These are phyloP conservation scores for Scleromitrula shiraiana DNA, from an alignment of 2,329 filamentous ascomycete genomes.

Conservation along the genomic window DNA sequence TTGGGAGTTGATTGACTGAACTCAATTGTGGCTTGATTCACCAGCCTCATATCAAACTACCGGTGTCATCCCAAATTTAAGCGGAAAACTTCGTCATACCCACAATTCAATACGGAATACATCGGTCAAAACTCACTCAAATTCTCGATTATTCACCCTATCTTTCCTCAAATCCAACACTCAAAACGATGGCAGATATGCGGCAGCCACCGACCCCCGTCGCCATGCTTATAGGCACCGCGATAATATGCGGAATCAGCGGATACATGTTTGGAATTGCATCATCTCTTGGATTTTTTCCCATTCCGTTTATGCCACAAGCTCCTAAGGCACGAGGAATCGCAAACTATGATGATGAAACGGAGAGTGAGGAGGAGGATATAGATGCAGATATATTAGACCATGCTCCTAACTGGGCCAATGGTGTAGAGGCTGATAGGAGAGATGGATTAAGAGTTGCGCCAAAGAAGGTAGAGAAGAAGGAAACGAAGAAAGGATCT, in stretches of 20 bases:
- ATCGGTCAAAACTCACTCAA: background rate
- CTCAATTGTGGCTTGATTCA: too few relatives aligned
- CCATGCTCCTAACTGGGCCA: slow-evolving; percentile 61
- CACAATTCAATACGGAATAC: background rate
- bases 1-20: too few relatives aligned
- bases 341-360: slow-evolving; percentile 50
- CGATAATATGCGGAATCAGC: slow-evolving; percentile 62
- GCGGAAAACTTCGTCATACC: too few relatives aligned
- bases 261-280: slow-evolving; percentile 77
- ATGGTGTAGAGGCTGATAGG: slow-evolving; percentile 50
- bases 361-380: slow-evolving; percentile 63
- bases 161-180: background rate
- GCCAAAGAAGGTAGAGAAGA: slow-evolving; percentile 30
- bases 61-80: too few relatives aligned
- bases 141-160: background rate
- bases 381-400: slow-evolving; percentile 50
- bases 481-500: slow-evolving; percentile 35
- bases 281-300: slow-evolving; percentile 65
- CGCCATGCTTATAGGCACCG: slow-evolving; percentile 62
- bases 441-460: slow-evolving; percentile 44
- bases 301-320: slow-evolving; percentile 35
- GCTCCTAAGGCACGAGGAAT: slow-evolving; percentile 36
- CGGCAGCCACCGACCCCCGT: slow-evolving; percentile 22
- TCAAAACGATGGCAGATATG: slow-evolving; percentile 22
- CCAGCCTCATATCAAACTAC: too few relatives aligned